Evolutionary conservation across 768 basidiomycete species (phyloP).

Genomic region (Lactifluus hygrophoroides): DNA sequence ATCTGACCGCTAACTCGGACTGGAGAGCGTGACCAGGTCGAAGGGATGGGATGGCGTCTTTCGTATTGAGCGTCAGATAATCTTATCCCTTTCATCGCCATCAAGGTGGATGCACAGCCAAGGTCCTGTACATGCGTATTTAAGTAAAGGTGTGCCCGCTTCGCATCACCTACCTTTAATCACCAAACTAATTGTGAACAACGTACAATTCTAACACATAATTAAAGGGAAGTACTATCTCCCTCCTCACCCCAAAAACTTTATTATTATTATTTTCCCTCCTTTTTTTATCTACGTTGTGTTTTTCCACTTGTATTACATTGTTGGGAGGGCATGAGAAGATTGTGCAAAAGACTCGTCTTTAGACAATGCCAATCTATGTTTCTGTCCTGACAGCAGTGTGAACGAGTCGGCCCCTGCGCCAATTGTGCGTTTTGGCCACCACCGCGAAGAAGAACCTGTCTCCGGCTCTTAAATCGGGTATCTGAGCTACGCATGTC

Average conservation of each 20-base stretch:
- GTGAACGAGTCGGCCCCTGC: constrained; percentile 5
- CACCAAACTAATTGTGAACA: neutral
- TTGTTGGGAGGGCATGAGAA: constrained; percentile 18
- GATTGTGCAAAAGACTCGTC: constrained; percentile 11
- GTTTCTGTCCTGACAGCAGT: constrained; percentile 17
- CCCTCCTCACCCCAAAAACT: no score
- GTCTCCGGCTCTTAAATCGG: neutral
- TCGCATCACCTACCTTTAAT: neutral
- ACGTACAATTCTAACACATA: neutral
- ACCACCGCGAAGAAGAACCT: neutral
- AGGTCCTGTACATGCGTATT: neutral
- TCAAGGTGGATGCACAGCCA: neutral
- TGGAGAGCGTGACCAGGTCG: neutral
- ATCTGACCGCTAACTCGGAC: neutral
- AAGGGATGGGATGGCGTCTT: neutral
- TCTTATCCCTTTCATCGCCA: neutral
- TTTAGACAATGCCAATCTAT: constrained; percentile 13
- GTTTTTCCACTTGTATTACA: constrained; percentile 10
- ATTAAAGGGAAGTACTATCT: neutral
- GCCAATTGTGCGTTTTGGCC: neutral
- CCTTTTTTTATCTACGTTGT: neutral
- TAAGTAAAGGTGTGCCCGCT: neutral
- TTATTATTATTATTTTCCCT: neutral
- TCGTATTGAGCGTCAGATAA: neutral
- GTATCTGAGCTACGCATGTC: neutral